Evolutionary conservation across 331 rosid species (phyloP).

Genomic region (Arachis monticola): DNA sequence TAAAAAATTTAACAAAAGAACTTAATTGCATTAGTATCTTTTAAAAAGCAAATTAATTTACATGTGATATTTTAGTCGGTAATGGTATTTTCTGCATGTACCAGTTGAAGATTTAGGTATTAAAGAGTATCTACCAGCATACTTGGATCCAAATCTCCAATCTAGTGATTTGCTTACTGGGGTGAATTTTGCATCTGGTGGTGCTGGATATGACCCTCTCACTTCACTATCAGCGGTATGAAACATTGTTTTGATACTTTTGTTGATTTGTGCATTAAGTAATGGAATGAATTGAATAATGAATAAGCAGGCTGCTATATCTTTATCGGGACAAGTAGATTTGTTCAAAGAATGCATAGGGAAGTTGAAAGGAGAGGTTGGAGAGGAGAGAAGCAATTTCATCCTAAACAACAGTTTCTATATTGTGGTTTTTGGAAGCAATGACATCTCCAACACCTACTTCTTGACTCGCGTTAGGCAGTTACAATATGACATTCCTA

Average conservation of each 20-base stretch:
- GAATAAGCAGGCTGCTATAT: conserved; percentile 46
- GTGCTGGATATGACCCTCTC: conserved; percentile 65
- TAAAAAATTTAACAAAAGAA: too few species aligned
- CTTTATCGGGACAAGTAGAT: conserved; percentile 49
- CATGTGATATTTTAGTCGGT: too few species aligned
- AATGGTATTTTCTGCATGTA: neutral
- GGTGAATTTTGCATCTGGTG: conserved; percentile 72
- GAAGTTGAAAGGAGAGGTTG: conserved; percentile 44
- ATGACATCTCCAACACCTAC: conserved; percentile 74
- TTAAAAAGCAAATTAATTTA: too few species aligned
- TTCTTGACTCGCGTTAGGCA: conserved; percentile 33
- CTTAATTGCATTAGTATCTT: too few species aligned
- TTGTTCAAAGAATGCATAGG: conserved; percentile 57
- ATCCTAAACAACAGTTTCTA: conserved; percentile 51
- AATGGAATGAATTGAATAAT: neutral
- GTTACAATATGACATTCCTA: conserved; percentile 47
- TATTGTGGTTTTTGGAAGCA: conserved; percentile 55
- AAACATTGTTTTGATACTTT: neutral
- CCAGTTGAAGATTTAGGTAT: conserved; percentile 64
- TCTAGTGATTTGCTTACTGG: conserved; percentile 55
- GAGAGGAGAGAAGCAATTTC: conserved; percentile 50
- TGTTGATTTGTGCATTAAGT: too few species aligned
- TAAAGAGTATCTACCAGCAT: conserved; percentile 67
- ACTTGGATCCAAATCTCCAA: conserved; percentile 51
- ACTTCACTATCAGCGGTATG: conserved; percentile 54